A percentile compares a stretch with the other conserved stretches of the same genome.
phyloP scores from a whole-genome alignment of 108 stramenopile genomes.

The Halocafeteria seosinensis region DNA sequence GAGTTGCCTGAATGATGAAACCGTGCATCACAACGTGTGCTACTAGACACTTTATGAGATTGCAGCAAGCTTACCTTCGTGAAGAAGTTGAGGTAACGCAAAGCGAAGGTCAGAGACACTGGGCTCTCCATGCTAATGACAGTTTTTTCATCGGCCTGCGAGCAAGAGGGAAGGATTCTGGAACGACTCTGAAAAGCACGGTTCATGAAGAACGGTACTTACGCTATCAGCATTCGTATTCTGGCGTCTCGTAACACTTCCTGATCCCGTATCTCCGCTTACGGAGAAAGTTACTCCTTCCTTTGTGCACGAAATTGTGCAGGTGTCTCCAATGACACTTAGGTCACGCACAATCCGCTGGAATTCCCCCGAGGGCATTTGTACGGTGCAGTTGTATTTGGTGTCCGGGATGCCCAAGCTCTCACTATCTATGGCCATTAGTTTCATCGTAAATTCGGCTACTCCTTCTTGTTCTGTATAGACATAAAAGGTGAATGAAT shows the following conservation, averaged over 20 bases:
- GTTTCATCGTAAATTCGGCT: constrained; percentile 92
- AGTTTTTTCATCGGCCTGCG: constrained; percentile 65
- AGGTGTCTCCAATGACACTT: constrained; percentile 85
- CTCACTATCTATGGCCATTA: constrained; percentile 95
- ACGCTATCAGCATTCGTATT: constrained; percentile 64
- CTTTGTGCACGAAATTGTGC: constrained; percentile 76
- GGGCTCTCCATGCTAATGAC: constrained; percentile 90
- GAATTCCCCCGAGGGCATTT: constrained; percentile 83
- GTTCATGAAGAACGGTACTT: no score
- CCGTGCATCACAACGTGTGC: no score
- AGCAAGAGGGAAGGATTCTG: no score
- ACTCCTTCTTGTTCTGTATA: constrained; percentile 36
- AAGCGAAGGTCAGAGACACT: constrained; percentile 86
- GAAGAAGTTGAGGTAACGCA: constrained; percentile 89
- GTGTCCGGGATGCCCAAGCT: constrained; percentile 94
- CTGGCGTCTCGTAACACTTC: constrained; percentile 72
- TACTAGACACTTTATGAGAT: no score
- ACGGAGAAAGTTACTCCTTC: constrained; percentile 83
- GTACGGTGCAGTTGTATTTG: constrained; percentile 86
- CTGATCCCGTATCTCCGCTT: constrained; percentile 75
- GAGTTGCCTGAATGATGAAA: no score
- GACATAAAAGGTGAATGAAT: not conserved
- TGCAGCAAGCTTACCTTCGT: no score
- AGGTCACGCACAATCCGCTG: constrained; percentile 91
- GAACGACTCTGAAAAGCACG: no score